Base-by-base conservation (phyloP, 805 yeast genomes). In the Yarrowia phangngaensis region DNA sequence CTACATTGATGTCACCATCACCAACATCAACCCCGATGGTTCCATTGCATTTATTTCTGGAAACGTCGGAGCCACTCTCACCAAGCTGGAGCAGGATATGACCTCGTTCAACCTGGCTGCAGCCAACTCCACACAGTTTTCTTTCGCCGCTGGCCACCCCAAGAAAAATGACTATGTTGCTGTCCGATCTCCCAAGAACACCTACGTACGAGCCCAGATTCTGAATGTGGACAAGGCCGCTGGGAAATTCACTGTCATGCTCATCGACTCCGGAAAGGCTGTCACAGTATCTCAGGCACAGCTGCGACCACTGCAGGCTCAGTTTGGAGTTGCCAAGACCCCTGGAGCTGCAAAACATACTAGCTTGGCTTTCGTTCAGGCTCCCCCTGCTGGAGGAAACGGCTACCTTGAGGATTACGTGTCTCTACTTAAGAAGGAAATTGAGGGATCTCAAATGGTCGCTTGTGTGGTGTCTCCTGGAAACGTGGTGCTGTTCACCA, bases 261-360 rank as follows among this genome's bases (percentile, higher is more conserved):
- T 79, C 52, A 63, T 81, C 36, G 89, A 82, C 60, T 77, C 74
- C 52, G 88, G 88, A 23, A 74, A 72, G 40, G 59, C 65, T 28
- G 80, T 74, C 56, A 58, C 60, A 22, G 77, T 78, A 8, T 53
- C 72, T 9, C 58, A 69, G 29, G 52, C 68, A 1, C 65, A 74
- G 14, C 65, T 82, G 53, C 65, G 82, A 52, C 67, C 68, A 2
- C 68, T 82, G 48, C 35, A 49, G 20, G 49, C 70, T 24, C 72
- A 73, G 57, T 79, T 72, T 60, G 64, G 66, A 4, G 47, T 64
- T 20, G 51, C 65, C 7, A 55, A 63, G 1, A 62, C 63, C 34
- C 74, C 79, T 33, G 69, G 76, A 9, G 81, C 80, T 60, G 81
- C 82, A 11, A 77, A 71, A 57, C 67, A 74, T n/a, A 71, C 74